Base-by-base conservation (phyloP, 176 grass and related monocot species). In the Bromus sterilis region DNA sequence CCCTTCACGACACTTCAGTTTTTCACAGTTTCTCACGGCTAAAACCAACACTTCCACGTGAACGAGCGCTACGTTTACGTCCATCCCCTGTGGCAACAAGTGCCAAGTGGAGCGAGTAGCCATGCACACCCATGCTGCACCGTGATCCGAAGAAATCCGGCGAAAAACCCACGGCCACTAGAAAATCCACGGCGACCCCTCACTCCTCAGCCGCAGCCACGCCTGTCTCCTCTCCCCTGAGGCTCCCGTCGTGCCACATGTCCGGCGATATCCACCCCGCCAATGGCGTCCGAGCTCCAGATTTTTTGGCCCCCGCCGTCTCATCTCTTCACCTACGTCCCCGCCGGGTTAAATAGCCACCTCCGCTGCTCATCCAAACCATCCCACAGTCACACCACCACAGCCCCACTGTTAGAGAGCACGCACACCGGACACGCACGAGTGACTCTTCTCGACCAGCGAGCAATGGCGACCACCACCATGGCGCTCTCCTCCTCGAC, bases 401-500 rank as follows among this genome's bases (percentile, higher is more conserved):
- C 48, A 53, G 48, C 48, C 48, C 48, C 48, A 53, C 48, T 53
- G 4, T 0, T 9, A 53, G 48, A 1, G 48, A 53, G 16, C 40
- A 35, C 61, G 29, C 48, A 13, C 49, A 0, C 16, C 15, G 16
- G 1, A 72, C 55, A 11, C 76, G 36, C 66, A 39, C 75, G 6
- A 33, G 61, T n/a, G n/a, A n/a, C n/a, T 34, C 37, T 29, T 2
- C 48, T 53, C 0, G 18, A 1, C 43, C 0, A 68, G 74, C 16
- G 53, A 24, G 71, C 49, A 83, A 82, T 77, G 83, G 83, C 83
- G 72, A 81, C 82, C 41, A 56, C 89, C 55, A 81, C 90, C 66
- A 92, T 92, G 93, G 88, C 90, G 34, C 81, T 90, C 20, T 90
- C 93, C 51, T 88, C 93, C 57, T 59, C 84, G 2, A 61, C 87